Evolutionary conservation across 2,329 filamentous ascomycete species (phyloP), one percentile per base, ranked within the genome.

Genomic region (Talaromyces islandicus): DNA sequence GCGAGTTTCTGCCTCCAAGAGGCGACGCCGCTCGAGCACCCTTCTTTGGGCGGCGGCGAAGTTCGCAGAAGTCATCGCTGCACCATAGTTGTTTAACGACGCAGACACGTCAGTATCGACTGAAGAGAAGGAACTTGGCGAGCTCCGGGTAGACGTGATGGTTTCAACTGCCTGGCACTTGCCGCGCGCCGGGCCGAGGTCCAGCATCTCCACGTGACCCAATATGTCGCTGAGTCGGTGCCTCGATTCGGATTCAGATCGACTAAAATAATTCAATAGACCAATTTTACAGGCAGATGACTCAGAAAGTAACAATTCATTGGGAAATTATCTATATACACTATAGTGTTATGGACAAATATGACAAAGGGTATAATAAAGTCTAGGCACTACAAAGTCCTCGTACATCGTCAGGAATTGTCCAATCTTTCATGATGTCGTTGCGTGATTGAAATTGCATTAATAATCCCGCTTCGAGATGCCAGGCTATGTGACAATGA

Each of bases 11-110:
- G 82, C 82, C 74, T 91, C 90, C 74, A 90, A 88, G 64, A 87
- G 87, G 71, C 85, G 85, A 69, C 91, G 90, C 69, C 92, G 90
- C 67, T 89, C 88, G 65, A 89, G 84, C 62, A 97, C 87, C 73
- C 92, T 90, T 78, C 90, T 84, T 79, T 97, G 92, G 65, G 93
- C 93, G 74, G 91, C 88, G 75, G 90, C 88, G 78, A 97, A 97
- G 77, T 89, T 89, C 71, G 83, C 78, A 59, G 81, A 80, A 65
- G 78, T 82, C 82, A 84, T 84, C 65, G 69, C 73, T 64, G 63
- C 54, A 71, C 68, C 75, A 76, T 77, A 62, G 56, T 46, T 52
- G 58, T 41, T 24, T 27, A 19, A 41, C 7, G 30, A n/a, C 17
- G 30, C 5, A 17, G 19, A 17, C 7, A 17, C 25, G n/a, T 52